Evolutionary conservation across 2,329 filamentous ascomycete species (phyloP).

Genomic region (Celoporthe dispersa): DNA sequence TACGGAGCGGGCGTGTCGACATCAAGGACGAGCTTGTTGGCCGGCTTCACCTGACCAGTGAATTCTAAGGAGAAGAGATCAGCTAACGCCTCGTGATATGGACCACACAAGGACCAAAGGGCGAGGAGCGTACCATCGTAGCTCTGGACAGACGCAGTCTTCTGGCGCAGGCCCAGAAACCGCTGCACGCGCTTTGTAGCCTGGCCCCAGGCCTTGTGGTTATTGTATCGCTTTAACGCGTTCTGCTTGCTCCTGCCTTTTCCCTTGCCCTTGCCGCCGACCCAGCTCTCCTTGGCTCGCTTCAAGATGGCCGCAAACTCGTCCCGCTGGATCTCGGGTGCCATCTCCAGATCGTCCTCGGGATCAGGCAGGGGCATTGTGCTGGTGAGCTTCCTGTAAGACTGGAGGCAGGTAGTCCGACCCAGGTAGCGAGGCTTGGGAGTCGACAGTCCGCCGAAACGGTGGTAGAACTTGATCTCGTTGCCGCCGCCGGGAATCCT

Average conservation of each 20-base stretch:
- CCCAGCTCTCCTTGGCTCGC: constrained; percentile 25
- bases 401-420: constrained; percentile 50
- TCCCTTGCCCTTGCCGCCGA: constrained; percentile 24
- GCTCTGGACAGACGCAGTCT: background rate
- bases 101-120: background rate
- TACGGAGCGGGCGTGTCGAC: constrained; percentile 50
- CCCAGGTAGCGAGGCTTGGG: constrained; percentile 73
- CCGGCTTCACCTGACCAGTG: constrained; percentile 26
- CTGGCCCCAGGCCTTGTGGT: constrained; percentile 56
- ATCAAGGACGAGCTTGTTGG: constrained; percentile 41
- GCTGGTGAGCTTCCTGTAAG: constrained; percentile 38
- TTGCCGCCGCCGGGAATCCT: constrained; percentile 59
- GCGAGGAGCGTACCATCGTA: constrained; percentile 12
- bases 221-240: constrained; percentile 50
- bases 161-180: constrained; percentile 70
- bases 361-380: constrained; percentile 43
- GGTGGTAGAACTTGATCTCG: constrained; percentile 60
- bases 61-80: background rate
- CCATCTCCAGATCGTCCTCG: constrained; percentile 41
- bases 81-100: background rate
- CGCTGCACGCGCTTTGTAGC: constrained; percentile 68
- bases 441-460: constrained; percentile 63
- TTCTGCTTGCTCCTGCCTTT: constrained; percentile 52
- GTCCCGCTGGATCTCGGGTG: constrained; percentile 37
- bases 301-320: constrained; percentile 55